Percentiles rank a stretch among this genome's conserved stretches.
Conservation (phyloP, 352 stramenopile species). For the Halophytophthora batemanensis region DNA sequence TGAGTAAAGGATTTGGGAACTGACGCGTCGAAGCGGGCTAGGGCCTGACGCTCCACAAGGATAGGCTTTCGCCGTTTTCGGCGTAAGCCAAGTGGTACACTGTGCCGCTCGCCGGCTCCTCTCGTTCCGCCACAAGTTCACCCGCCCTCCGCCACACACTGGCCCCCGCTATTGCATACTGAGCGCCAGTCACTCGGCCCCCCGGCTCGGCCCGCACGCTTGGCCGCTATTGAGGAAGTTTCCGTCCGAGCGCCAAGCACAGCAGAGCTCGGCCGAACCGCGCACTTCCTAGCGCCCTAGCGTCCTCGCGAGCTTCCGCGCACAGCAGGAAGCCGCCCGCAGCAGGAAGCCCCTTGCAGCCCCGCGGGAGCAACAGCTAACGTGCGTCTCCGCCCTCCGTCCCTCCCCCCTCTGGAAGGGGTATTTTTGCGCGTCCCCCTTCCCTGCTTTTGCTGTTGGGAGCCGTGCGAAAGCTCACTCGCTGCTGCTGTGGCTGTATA, state of each 20-base stretch:
- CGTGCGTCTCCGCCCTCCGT: no score
- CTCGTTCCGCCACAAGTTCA: not conserved
- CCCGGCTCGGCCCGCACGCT: constrained; percentile 1
- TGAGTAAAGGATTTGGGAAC: constrained; percentile 17
- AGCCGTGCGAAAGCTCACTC: no score
- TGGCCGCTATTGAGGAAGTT: constrained; percentile 26
- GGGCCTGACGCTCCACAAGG: not conserved
- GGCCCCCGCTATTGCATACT: constrained; percentile 19
- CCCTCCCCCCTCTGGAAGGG: no score
- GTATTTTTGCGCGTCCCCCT: no score
- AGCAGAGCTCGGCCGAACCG: not conserved
- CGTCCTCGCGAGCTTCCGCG: no score
- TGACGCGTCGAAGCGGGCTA: not conserved
- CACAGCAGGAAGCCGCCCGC: no score
- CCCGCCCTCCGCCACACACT: constrained; percentile 8
- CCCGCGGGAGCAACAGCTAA: no score
- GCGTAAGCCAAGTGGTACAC: not conserved
- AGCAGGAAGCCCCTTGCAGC: no score
- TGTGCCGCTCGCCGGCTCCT: not conserved
- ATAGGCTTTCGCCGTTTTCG: not conserved
- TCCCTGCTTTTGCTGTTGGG: no score
- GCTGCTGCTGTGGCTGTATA: no score
- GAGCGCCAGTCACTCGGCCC: constrained; percentile 4
- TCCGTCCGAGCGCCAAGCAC: constrained; percentile 23
- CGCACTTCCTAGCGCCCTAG: not conserved